Evolutionary conservation across 331 rosid genomes (phyloP).

Genomic region (Prunus yedoensis): DNA sequence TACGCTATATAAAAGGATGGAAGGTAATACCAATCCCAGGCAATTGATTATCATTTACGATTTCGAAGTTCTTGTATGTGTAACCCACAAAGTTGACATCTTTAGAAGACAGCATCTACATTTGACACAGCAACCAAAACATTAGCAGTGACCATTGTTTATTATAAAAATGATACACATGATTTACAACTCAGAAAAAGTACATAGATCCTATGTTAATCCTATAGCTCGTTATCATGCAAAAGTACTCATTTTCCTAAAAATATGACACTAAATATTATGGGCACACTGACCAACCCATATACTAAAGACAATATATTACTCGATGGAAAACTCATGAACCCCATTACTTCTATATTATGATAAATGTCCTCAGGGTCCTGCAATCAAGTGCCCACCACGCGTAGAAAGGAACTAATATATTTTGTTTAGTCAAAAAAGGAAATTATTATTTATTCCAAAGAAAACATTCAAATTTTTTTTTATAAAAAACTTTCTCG

Average conservation of each 20-base stretch:
- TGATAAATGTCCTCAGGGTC: no score
- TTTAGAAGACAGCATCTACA: constrained; percentile 78
- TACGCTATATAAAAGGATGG: constrained; percentile 21
- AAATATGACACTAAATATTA: neutral
- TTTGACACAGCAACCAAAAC: constrained; percentile 24
- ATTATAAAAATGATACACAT: neutral
- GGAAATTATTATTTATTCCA: no score
- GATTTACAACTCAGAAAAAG: neutral
- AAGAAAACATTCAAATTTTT: no score
- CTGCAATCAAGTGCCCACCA: neutral
- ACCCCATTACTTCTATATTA: no score
- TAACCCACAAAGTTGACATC: constrained; percentile 93
- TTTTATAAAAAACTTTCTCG: neutral
- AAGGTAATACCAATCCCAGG: constrained; percentile 77
- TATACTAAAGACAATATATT: no score
- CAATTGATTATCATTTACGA: constrained; percentile 80
- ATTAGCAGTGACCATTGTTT: constrained; percentile 3
- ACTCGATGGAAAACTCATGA: no score
- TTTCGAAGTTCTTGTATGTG: constrained; percentile 90
- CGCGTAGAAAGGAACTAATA: neutral
- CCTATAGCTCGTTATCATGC: neutral
- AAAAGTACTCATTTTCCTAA: neutral
- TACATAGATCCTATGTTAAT: neutral
- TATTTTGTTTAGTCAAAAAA: no score
- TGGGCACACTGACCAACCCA: neutral